Evolutionary conservation across 441 rosid species (phyloP).

Genomic region (Dalechampia spathulata): DNA sequence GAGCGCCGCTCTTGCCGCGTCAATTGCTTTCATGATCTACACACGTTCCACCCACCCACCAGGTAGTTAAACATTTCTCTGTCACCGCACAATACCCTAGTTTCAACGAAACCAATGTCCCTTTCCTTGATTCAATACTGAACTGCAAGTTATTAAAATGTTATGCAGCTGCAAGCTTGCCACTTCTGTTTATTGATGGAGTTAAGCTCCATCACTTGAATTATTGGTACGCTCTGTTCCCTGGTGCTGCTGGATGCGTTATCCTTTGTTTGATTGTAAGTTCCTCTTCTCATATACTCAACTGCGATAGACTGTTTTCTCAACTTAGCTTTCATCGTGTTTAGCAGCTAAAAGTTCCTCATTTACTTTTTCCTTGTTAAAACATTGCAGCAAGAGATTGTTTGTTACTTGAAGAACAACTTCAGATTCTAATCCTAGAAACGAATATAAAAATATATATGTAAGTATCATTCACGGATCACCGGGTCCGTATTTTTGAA

Average conservation of each 20-base stretch:
- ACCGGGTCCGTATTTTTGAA: too few relatives aligned
- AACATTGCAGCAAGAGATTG: slow-evolving; percentile 74
- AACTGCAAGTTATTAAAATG: too few relatives aligned
- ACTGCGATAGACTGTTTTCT: too few relatives aligned
- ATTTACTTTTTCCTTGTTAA: not conserved
- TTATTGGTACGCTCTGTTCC: slow-evolving; percentile 69
- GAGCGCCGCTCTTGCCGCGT: slow-evolving; percentile 64
- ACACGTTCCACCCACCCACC: slow-evolving; percentile 74
- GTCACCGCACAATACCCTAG: too few relatives aligned
- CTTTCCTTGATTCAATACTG: too few relatives aligned
- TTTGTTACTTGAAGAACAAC: slow-evolving; percentile 59
- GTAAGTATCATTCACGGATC: too few relatives aligned
- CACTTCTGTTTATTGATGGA: slow-evolving; percentile 77
- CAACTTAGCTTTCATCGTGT: too few relatives aligned
- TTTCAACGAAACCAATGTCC: too few relatives aligned
- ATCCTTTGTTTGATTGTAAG: slow-evolving; percentile 69
- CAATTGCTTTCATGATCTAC: slow-evolving; percentile 72
- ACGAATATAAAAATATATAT: too few relatives aligned
- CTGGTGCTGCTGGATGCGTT: slow-evolving; percentile 77
- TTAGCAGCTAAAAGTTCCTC: too few relatives aligned
- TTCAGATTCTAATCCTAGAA: slow-evolving; percentile 38
- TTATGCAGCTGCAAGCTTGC: slow-evolving; percentile 80
- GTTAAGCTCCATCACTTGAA: slow-evolving; percentile 62
- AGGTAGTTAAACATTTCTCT: slow-evolving; percentile 25
- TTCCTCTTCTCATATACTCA: not conserved